phyloP scores from a whole-genome alignment of 2,329 filamentous ascomycete genomes.

The Microcyclosporella mali region DNA sequence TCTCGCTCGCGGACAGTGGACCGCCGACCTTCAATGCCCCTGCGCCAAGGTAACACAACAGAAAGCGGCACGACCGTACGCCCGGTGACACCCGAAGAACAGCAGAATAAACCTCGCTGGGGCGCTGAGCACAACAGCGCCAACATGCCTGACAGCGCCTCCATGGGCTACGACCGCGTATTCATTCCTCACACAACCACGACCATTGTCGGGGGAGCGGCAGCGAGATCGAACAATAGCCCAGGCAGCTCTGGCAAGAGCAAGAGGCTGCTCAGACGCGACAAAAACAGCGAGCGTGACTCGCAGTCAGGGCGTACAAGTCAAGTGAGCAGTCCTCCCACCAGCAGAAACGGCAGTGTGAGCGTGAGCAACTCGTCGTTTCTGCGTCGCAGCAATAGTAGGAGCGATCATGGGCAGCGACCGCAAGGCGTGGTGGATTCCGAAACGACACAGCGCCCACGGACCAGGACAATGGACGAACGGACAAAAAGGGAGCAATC shows the following conservation, averaged over 20 bases:
- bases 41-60: conserved; percentile 20
- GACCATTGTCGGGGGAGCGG: conserved; percentile 21
- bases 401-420: conserved; percentile 25
- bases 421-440: conserved; percentile 15
- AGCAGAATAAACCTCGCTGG: conserved; percentile 7
- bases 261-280: conserved; percentile 6
- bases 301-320: not conserved
- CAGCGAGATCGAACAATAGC: conserved; percentile 10
- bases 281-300: conserved; percentile 6
- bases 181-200: conserved; percentile 27
- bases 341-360: conserved; percentile 22
- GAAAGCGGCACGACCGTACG: conserved; percentile 46
- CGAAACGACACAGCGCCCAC: conserved; percentile 32
- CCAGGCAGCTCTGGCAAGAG: conserved; percentile 16
- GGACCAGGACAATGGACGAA: conserved; percentile 48
- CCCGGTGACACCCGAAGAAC: conserved; percentile 58
- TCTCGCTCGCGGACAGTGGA: conserved; percentile 10
- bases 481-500: conserved; percentile 35
- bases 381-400: conserved; percentile 19
- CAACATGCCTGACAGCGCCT: conserved; percentile 20
- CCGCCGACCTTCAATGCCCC: conserved; percentile 17
- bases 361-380: conserved; percentile 15
- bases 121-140: conserved; percentile 13
- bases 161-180: conserved; percentile 26
- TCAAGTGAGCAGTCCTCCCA: conserved; percentile 18